Evolutionary conservation across 306 rosid species (phyloP), one percentile per base, ranked within the genome.

Genomic region (Casuarina cunninghamiana): DNA sequence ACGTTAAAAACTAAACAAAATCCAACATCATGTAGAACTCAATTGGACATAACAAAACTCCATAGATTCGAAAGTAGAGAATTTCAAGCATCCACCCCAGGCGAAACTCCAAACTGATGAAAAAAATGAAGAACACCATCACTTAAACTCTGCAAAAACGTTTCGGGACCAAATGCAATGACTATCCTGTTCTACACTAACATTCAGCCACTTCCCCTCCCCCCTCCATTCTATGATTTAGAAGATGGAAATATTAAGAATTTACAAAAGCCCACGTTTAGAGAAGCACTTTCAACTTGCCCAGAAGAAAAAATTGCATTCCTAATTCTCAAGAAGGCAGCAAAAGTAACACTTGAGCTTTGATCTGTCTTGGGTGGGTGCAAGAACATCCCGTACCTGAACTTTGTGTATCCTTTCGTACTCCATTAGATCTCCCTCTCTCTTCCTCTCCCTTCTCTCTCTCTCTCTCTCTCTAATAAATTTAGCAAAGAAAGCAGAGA

Each of bases 371-470:
- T 10, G 53, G n/a, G 46, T 16, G 3, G 15, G 2, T 43, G 72
- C 71, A 76, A 80, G 73, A 62, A 78, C 58, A 63, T 69, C 55
- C 37, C 79, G 79, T 82, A 94, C 98, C 97, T 94, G 98, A 85
- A 83, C 86, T 87, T 91, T 90, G 80, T 89, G 85, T 72, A 94
- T 91, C 82, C 98, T 89, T 78, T 94, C 98, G 82, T 94, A 94
- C 74, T 94, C 98, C 98, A 91, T 91, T 83, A 75, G 90, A 86
- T 85, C 86, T 82, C 79, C 53, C n/a, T 48, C 77, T 58, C 48
- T 46, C 75, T n/a, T n/a, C n/a, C n/a, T n/a, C n/a, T n/a, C n/a
- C n/a, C n/a, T n/a, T 42, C 71, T 49, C 57, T 62, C 72, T 75
- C 74, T 75, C 72, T 75, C 15, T 46, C 41, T 75, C 10, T 39